Evolutionary conservation across 495 filamentous ascomycete genomes (phyloP), one percentile per base, ranked within the genome.

Genomic region (Emericellopsis terricola): DNA sequence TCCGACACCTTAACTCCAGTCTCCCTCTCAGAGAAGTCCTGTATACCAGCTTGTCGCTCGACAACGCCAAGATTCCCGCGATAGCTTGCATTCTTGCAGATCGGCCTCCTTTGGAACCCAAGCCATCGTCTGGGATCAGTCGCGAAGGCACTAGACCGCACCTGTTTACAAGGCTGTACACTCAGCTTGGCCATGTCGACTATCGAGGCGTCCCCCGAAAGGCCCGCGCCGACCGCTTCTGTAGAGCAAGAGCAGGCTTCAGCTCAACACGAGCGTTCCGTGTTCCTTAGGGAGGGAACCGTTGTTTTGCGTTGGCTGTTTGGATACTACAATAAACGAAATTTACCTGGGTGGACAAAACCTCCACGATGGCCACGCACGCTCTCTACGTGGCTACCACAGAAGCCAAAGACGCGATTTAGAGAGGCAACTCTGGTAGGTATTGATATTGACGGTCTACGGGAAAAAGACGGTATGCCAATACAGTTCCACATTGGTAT

Each of bases 401-500:
- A 17, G 14, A 17, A 16, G 14, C 14, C 29, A 31, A 31, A 31
- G 4, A 31, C 29, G 29, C 13, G 15, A 4, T 31, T 31, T 17
- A 31, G 15, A 17, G 2, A 31, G 9, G 29, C 15, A 16, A 31
- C 29, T 11, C 7, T 31, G 9, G 29, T 31, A 31, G 15, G 14
- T 16, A 17, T 31, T 1, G 29, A 31, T 31, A 31, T 31, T 10
- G 29, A 31, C 13, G 29, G 19, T 15, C 29, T 31, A 3, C 10
- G 19, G 29, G 29, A 31, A 1, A 15, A 31, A 16, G 14, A 31
- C 13, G 14, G 29, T 15, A 16, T 31, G 13, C 29, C 14, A 18
- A 16, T 31, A 8, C 29, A 17, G 19, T 31, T 17, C 14, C 29
- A 31, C 29, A 31, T 31, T 31, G 29, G 29, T 11, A 31, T 31